Evolutionary conservation across 768 basidiomycete species (phyloP), one percentile per base, ranked within the genome.

Genomic region (Gloeostereum incarnatum): DNA sequence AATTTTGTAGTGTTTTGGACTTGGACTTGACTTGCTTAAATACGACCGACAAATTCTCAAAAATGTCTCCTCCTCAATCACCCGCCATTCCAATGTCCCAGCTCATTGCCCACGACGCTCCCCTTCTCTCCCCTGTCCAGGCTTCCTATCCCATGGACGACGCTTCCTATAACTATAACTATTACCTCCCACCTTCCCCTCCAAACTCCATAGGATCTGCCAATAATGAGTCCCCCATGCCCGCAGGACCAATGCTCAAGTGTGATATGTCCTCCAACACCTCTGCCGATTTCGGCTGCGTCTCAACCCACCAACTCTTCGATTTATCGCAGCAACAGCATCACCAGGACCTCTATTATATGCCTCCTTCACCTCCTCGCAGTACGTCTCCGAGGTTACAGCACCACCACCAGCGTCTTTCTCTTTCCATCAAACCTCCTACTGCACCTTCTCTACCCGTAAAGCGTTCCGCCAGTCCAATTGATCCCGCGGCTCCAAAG

Each of bases 251-350:
- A 35, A 62, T 72, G 50, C 72, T 79, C 63, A 72, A 68, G 55
- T 64, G 69, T 43, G 67, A 66, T 45, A 58, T 63, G 50, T 62
- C 62, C 44, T 65, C 71, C 4, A 73, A 73, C 44, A 45, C 56
- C 19, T 57, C 62, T 13, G 69, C 73, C 52, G 61, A 39, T 67
- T 72, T 38, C 69, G 66, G 42, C 59, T 73, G 29, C 85, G 80
- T 51, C 55, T 71, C 82, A 23, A 85, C 82, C 11, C 73, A 75
- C 54, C 77, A 85, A 60, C 66, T 85, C 49, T 86, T 85, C 56
- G 81, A 83, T 56, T 66, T 78, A 44, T 58, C 67, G 3, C 30
- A 36, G 29, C 19, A 17, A 22, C 40, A 36, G 57, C 64, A 19
- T 38, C 51, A 10, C 46, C 55, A 22, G 45, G 51, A 22, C 47